Percentiles rank a stretch among this genome's conserved stretches.
phyloP scores from a whole-genome alignment of 225 moss, liverwort and hornwort species.

The Pseudoscleropodium purum region DNA sequence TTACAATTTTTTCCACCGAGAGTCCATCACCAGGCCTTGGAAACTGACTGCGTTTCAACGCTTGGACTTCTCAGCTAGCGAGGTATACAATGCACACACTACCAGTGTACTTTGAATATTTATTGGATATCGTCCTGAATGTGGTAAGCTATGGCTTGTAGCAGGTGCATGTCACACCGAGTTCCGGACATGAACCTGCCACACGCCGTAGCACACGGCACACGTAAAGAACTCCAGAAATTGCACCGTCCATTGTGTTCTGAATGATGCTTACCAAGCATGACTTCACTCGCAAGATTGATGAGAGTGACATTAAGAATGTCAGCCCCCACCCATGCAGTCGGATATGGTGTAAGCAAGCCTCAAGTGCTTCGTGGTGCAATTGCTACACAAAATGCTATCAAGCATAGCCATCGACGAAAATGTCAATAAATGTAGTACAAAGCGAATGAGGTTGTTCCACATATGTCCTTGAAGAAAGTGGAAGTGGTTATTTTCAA shows the following conservation, averaged over 20 bases:
- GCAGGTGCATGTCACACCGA: background rate
- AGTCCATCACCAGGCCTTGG: conserved; percentile 64
- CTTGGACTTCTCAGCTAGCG: conserved; percentile 72
- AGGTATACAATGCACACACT: conserved; percentile 25
- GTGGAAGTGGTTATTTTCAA: background rate
- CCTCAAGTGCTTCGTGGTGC: background rate
- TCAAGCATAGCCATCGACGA: background rate
- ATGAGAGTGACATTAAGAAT: background rate
- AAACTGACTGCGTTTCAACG: conserved; percentile 86
- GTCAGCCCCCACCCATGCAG: background rate
- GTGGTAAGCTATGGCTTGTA: background rate
- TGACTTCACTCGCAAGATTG: background rate
- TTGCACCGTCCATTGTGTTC: background rate
- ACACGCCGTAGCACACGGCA: background rate
- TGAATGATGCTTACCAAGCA: background rate
- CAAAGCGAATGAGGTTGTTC: background rate
- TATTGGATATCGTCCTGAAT: background rate
- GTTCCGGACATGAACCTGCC: background rate
- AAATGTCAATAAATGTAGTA: background rate
- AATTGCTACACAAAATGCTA: background rate
- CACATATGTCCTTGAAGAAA: background rate
- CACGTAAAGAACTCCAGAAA: background rate
- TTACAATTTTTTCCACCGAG: conserved; percentile 36
- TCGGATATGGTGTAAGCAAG: background rate
- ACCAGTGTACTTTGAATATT: background rate